Evolutionary conservation across 2,329 filamentous ascomycete genomes (phyloP).

Genomic region (Passalora sequoiae): DNA sequence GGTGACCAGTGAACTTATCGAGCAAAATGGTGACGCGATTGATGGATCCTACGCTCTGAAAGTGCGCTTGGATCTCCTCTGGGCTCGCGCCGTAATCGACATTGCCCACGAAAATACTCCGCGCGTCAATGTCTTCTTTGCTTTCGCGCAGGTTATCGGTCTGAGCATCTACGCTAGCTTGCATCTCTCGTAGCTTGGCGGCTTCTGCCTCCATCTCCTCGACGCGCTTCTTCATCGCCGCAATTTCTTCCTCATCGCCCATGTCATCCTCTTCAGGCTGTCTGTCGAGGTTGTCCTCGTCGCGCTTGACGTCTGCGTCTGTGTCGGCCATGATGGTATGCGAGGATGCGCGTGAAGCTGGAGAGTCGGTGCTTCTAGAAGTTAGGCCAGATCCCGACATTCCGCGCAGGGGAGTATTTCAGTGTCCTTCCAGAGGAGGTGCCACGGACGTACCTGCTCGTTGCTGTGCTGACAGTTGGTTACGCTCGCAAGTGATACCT

Average conservation of each 20-base stretch:
- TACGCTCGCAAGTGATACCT: too few species aligned
- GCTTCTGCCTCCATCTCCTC: constrained; percentile 57
- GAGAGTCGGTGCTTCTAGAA: constrained; percentile 8
- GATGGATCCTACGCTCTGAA: constrained; percentile 94
- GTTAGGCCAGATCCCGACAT: constrained; percentile 10
- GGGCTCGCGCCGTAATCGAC: constrained; percentile 96
- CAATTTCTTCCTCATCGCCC: constrained; percentile 40
- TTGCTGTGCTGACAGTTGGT: too few species aligned
- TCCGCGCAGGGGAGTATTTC: constrained; percentile 5
- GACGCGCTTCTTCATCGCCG: constrained; percentile 50
- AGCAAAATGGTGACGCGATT: constrained; percentile 96
- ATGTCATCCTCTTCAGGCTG: constrained; percentile 30
- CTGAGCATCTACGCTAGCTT: constrained; percentile 69
- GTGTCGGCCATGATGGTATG: constrained; percentile 28
- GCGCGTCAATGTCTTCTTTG: constrained; percentile 90
- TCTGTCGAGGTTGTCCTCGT: constrained; percentile 24
- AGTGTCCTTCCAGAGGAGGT: constrained; percentile 5
- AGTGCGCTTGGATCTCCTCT: constrained; percentile 97
- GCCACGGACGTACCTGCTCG: constrained; percentile 13
- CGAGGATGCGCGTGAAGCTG: constrained; percentile 17
- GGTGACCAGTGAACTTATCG: constrained; percentile 97
- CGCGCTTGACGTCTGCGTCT: constrained; percentile 26
- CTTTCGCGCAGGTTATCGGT: constrained; percentile 79
- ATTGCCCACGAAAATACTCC: constrained; percentile 97
- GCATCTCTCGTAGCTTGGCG: constrained; percentile 51